phyloP scores from a whole-genome alignment of 805 yeast genomes.

The Candida montana region DNA sequence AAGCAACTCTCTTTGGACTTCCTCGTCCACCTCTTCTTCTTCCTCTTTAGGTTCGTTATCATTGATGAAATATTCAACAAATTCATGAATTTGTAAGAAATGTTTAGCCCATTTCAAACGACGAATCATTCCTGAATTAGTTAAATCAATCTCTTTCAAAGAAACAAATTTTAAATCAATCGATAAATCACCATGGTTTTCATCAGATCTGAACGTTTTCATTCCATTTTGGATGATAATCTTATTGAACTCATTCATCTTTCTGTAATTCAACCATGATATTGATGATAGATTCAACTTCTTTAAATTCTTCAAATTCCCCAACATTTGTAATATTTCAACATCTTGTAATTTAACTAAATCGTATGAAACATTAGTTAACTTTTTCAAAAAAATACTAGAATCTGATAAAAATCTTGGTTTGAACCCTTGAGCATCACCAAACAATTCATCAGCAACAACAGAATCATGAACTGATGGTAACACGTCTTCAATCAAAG shows the following conservation, averaged over 20 bases:
- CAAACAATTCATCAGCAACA: too few relatives aligned
- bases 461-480: too few relatives aligned
- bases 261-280: conserved; percentile 42
- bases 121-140: conserved; percentile 45
- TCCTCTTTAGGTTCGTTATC: conserved; percentile 14
- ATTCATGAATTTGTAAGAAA: conserved; percentile 10
- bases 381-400: conserved; percentile 18
- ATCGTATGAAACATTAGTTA: conserved; percentile 13
- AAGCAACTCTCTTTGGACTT: conserved; percentile 3
- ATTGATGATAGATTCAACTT: conserved; percentile 32
- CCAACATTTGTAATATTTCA: conserved; percentile 25
- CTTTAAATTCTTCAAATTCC: conserved; percentile 32
- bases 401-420: conserved; percentile 19
- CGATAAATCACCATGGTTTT: conserved; percentile 3
- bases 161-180: background rate
- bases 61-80: conserved; percentile 15
- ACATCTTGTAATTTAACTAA: conserved; percentile 18
- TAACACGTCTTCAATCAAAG: conserved; percentile 21
- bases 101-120: conserved; percentile 40
- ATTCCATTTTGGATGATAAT: conserved; percentile 8
- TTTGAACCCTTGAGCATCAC: background rate
- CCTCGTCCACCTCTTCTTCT: conserved; percentile 1
- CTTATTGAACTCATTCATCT: conserved; percentile 27
- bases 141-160: conserved; percentile 31
- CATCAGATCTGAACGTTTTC: too few relatives aligned